phyloP scores from a whole-genome alignment of 2,329 filamentous ascomycete genomes.

The Pyrenophora graminea region DNA sequence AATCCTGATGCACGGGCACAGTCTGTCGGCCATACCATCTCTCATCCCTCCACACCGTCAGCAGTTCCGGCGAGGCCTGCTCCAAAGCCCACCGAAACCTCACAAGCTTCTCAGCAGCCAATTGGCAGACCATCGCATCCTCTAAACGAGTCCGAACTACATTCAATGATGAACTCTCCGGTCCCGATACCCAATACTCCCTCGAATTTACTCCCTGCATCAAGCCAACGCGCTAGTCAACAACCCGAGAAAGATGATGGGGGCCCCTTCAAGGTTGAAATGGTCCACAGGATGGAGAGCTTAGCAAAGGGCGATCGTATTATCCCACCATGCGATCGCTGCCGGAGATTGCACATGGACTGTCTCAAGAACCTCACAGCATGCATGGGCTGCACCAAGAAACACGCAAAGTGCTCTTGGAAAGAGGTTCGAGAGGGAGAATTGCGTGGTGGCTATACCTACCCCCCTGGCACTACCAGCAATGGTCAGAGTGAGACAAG shows the following conservation, averaged over 20 bases:
- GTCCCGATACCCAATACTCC: conserved; percentile 61
- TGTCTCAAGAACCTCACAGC: conserved; percentile 86
- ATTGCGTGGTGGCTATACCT: conserved; percentile 42
- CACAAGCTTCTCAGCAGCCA: conserved; percentile 20
- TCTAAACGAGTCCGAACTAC: conserved; percentile 46
- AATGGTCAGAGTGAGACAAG: conserved; percentile 41
- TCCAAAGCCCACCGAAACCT: conserved; percentile 29
- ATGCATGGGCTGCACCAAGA: conserved; percentile 85
- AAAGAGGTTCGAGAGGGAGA: conserved; percentile 79
- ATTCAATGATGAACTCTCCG: conserved; percentile 50
- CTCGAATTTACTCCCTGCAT: conserved; percentile 56
- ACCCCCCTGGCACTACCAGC: conserved; percentile 28
- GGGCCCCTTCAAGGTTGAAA: conserved; percentile 65
- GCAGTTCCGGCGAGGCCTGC: conserved; percentile 32
- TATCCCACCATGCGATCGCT: conserved; percentile 82
- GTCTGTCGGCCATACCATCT: conserved; percentile 32
- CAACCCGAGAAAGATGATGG: conserved; percentile 59
- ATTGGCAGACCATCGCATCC: conserved; percentile 29
- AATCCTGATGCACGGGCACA: conserved; percentile 30
- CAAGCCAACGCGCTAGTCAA: conserved; percentile 44
- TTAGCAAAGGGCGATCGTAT: conserved; percentile 74
- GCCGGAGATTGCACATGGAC: conserved; percentile 76
- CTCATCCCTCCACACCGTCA: conserved; percentile 35
- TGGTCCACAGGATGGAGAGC: conserved; percentile 76
- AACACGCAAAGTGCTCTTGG: conserved; percentile 88